Evolutionary conservation across 2,329 filamentous ascomycete species (phyloP).

Genomic region (Trichoderma hamatum): DNA sequence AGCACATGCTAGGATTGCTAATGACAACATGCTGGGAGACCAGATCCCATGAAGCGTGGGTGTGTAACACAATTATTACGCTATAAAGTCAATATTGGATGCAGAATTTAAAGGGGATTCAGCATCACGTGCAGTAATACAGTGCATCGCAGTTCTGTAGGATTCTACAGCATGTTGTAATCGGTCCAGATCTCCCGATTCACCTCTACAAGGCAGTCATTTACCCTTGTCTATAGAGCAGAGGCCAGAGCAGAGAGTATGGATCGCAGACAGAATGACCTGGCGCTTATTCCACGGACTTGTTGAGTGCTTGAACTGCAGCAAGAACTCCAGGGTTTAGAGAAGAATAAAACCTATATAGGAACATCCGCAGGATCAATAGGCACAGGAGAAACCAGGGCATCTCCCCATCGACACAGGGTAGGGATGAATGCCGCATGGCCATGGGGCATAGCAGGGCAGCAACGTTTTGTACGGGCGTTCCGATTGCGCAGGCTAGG

Average conservation of each 20-base stretch:
- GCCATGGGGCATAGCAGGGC: neutral
- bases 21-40: slow-evolving; percentile 7
- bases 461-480: neutral
- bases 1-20: slow-evolving; percentile 11
- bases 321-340: too few relatives aligned
- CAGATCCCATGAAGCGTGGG: neutral
- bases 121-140: neutral
- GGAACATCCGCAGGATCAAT: neutral
- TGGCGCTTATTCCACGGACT: neutral
- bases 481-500: neutral
- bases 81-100: neutral
- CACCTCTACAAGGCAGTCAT: neutral
- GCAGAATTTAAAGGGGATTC: neutral
- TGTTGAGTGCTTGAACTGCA: neutral
- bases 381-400: neutral
- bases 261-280: neutral
- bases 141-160: neutral
- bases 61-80: neutral
- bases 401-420: neutral
- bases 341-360: neutral
- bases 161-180: neutral
- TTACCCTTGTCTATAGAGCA: neutral
- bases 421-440: neutral
- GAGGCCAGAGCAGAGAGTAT: neutral
- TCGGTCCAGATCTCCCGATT: neutral